Base-by-base conservation (phyloP, 1,139 yeast genomes). In the Sugiyamaella japonica region DNA sequence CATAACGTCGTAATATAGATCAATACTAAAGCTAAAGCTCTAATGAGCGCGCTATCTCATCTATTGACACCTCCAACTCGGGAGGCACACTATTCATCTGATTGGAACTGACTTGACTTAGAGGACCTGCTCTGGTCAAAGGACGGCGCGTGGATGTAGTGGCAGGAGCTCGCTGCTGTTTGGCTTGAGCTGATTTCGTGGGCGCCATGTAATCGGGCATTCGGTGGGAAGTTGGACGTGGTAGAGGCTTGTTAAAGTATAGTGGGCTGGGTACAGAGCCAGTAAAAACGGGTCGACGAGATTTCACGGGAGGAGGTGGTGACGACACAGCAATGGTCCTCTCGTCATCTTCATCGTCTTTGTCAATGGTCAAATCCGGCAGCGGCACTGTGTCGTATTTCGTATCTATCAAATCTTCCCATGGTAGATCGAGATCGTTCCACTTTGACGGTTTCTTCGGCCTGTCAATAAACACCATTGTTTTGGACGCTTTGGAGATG, bases 131-230 rank as follows among this genome's bases (percentile, higher is more conserved):
- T 39, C 17, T 25, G 29, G 45, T 15, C 40, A 28, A 10, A 13
- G 32, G 25, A 20, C 17, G 39, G 10, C 34, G 34, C 3, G 9
- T 10, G 3, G 10, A 12, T 9, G n/a, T 29, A n/a, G 48, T 25
- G 25, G 28, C 17, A 10, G 10, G 28, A 8, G 16, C n/a, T 29
- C 10, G 32, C 43, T 17, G 52, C 47, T 51, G 59, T 32, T 60
- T 60, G n/a, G 61, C 61, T 43, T 55, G 59, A n/a, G 60, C 59
- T 5, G 63, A 58, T 39, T 58, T 54, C 0, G 63, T 60, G 1
- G 62, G 61, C 7, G 61, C 59, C 63, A 60, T 60, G 40, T 56
- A 60, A 39, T 52, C 57, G 12, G 59, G 56, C 6, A 55, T 46
- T 37, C 34, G 59, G 7, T 36, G 49, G 13, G 29, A n/a, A 8